A percentile compares a stretch with the other conserved stretches of the same genome.
Conservation (phyloP, 345 rosid genomes). For the Melaleuca quinquenervia region DNA sequence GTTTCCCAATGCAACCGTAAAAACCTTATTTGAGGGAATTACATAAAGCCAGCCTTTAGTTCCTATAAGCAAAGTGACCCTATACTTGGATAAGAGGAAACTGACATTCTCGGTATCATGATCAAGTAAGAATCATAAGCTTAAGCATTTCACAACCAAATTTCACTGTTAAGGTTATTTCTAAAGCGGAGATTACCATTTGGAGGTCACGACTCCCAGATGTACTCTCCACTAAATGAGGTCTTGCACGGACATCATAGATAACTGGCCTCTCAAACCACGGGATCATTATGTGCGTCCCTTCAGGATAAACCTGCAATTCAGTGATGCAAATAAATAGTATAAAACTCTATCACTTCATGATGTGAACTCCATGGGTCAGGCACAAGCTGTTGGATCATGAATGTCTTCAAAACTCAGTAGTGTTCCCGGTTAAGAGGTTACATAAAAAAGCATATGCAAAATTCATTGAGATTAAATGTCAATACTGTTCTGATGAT, state of each 20-base stretch:
- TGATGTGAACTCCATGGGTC: background rate
- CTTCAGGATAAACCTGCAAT: constrained; percentile 83
- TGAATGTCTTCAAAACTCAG: background rate
- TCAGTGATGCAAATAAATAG: background rate
- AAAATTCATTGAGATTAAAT: background rate
- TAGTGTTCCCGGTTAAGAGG: background rate
- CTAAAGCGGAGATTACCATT: constrained; percentile 34
- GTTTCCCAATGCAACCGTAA: background rate
- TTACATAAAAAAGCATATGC: background rate
- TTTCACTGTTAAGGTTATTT: background rate
- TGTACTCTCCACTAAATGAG: constrained; percentile 80
- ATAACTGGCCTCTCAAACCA: constrained; percentile 91
- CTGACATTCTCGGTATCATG: background rate
- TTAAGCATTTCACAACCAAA: background rate
- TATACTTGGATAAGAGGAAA: background rate
- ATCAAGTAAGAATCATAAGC: background rate
- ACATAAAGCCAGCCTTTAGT: background rate
- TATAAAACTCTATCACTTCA: background rate
- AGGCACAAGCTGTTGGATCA: background rate
- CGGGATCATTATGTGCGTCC: constrained; percentile 83
- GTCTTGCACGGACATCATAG: constrained; percentile 90
- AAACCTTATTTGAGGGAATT: background rate
- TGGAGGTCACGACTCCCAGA: constrained; percentile 97
- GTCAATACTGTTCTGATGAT: background rate
- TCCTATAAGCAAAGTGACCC: background rate